phyloP scores from a whole-genome alignment of 306 rosid genomes.

The Castanea crenata region DNA sequence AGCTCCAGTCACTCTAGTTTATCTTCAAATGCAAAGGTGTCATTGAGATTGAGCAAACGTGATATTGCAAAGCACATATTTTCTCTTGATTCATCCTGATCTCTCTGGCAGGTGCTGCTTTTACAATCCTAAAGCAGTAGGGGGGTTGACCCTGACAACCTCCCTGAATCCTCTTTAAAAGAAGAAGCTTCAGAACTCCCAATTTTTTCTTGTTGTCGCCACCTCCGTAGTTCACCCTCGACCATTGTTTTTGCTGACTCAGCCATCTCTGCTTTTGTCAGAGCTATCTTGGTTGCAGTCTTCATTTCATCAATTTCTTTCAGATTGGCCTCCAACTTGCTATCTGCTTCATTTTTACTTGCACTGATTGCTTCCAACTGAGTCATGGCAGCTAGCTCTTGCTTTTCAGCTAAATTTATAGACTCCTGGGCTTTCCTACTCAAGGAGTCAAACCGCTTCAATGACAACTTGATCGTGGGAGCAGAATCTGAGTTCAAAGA shows the following conservation, averaged over 20 bases:
- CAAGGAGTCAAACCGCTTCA: slow-evolving; percentile 47
- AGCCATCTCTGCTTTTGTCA: slow-evolving; percentile 65
- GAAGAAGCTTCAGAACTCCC: slow-evolving; percentile 11
- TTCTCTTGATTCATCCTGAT: slow-evolving; percentile 11
- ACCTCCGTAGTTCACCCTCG: slow-evolving; percentile 54
- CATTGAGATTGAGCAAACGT: slow-evolving; percentile 20
- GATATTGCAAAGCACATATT: slow-evolving; percentile 4
- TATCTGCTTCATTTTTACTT: slow-evolving; percentile 47
- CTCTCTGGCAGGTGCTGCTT: slow-evolving; percentile 1
- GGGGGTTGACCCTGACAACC: slow-evolving; percentile 13
- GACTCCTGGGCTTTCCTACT: slow-evolving; percentile 46
- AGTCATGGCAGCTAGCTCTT: slow-evolving; percentile 44
- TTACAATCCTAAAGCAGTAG: slow-evolving; percentile 16
- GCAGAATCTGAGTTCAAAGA: slow-evolving; percentile 20
- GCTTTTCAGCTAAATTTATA: slow-evolving; percentile 43
- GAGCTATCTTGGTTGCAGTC: slow-evolving; percentile 59
- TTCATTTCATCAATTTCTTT: slow-evolving; percentile 67
- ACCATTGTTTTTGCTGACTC: slow-evolving; percentile 58
- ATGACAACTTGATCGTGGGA: slow-evolving; percentile 45
- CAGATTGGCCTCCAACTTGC: slow-evolving; percentile 53
- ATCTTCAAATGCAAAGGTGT: slow-evolving; percentile 11
- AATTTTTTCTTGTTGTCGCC: slow-evolving; percentile 51
- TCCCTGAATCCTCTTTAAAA: slow-evolving; percentile 5
- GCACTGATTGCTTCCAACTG: slow-evolving; percentile 36
- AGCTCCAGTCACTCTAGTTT: slow-evolving; percentile 9